These are phyloP conservation scores for Hyparrhenia diplandra DNA, from an alignment of 176 grass and related monocot genomes.

Conservation along the genomic window DNA sequence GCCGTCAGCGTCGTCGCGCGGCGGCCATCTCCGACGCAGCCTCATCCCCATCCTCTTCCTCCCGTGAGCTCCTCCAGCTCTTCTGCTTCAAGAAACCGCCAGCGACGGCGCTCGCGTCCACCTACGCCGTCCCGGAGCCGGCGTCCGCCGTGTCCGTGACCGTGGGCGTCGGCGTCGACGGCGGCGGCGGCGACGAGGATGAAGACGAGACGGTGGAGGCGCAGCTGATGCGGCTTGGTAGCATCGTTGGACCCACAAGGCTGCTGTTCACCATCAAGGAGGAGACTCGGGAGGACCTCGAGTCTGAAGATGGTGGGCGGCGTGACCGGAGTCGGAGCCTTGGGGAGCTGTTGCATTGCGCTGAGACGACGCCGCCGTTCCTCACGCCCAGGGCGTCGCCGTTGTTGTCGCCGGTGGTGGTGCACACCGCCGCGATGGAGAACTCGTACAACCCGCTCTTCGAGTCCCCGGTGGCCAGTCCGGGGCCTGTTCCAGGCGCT, in stretches of 20 bases:
- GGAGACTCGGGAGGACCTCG: constrained; percentile 88
- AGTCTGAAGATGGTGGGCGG: constrained; percentile 49
- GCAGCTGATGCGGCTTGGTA: constrained; percentile 80
- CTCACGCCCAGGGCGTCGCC: constrained; percentile 63
- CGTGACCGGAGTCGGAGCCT: constrained; percentile 27
- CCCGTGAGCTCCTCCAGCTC: constrained; percentile 56
- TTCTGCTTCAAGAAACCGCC: constrained; percentile 70
- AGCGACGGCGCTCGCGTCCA: not conserved
- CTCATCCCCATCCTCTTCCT: constrained; percentile 38
- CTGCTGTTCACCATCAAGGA: constrained; percentile 98
- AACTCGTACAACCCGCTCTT: constrained; percentile 65
- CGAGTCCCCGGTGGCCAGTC: constrained; percentile 38
- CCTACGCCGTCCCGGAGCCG: constrained; percentile 36
- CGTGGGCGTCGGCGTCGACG: constrained; percentile 13
- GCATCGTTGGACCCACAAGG: constrained; percentile 64
- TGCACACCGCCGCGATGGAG: too few relatives aligned
- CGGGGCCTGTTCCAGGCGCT: not conserved
- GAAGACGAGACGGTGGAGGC: constrained; percentile 61
- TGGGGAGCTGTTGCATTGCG: constrained; percentile 60
- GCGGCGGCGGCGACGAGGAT: not conserved
- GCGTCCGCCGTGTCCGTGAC: not conserved
- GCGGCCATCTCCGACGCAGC: constrained; percentile 40
- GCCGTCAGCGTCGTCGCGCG: constrained; percentile 29
- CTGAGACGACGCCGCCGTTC: constrained; percentile 58
- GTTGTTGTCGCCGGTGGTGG: too few relatives aligned